Evolutionary conservation across 768 basidiomycete species (phyloP), one percentile per base, ranked within the genome.

Genomic region (Xerocomellus intermedius): DNA sequence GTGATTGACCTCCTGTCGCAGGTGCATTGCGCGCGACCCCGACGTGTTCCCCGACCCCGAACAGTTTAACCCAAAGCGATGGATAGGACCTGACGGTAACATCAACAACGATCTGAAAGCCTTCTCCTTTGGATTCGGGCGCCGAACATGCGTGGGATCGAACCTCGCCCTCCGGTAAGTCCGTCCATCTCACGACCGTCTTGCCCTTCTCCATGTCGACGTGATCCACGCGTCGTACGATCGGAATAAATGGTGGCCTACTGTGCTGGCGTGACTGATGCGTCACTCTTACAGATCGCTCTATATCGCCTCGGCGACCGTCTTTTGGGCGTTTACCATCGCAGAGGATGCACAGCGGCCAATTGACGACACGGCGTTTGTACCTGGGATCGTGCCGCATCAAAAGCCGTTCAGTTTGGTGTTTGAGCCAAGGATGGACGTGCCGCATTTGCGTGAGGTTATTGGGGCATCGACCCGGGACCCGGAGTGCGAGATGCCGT

Each of bases 311-410:
- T 77, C 82, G 0, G 83, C 84, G 0, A 73, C 85, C 16, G 62
- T 83, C 7, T 75, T 85, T n/a, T 87, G 84, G 83, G 78, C 84
- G 0, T 87, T 88, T 70, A 74, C 58, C 0, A 71, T 89, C 30
- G 65, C 64, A 0, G 63, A 78, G 24, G 82, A 85, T 56, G 73
- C 78, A 0, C 56, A 67, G 10, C 66, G 73, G 6, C 82, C 84
- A 0, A 86, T 89, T 38, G 82, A 89, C 64, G 77, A 79, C 7
- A 71, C 79, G 39, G 83, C 78, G 0, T 86, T 88, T 59, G 82
- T 81, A 1, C 81, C 85, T 58, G 81, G 79, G 4, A 81, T 83
- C 12, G 86, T 87, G 62, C 75, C 79, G 0, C 85, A 85, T 50
- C 86, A 86, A 2, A 62, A 77, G 48, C 83, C 83, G 5, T 89